Base-by-base conservation (phyloP, 2,329 filamentous ascomycete genomes). In the Fusarium napiforme region DNA sequence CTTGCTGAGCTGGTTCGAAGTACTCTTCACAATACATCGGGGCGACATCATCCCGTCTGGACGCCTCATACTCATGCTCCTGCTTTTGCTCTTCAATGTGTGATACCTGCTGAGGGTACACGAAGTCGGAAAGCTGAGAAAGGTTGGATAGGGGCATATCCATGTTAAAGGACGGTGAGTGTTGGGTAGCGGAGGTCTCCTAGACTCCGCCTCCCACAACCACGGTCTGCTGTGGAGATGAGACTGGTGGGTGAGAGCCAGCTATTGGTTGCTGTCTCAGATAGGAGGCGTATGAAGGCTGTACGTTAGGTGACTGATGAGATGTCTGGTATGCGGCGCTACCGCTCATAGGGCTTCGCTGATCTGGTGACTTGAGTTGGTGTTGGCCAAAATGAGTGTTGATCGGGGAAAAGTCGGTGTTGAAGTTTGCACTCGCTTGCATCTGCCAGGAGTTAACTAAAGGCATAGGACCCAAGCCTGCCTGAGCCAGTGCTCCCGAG, bases 161-260 rank as follows among this genome's bases (percentile, higher is more conserved):
- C 39, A 26, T 12, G 12, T 14, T 30, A 4, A 49, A 23, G 1
- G 62, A n/a, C 18, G 32, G 5, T 9, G 61, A 45, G 19, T 45
- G 40, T 9, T 73, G 66, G n/a, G 71, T n/a, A 23, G 39, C 71
- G 32, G 61, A 36, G 11, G 45, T 23, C 34, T 71, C 36, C 71
- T 71, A 74, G n/a, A 42, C 62, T 36, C 62, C 62, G 55, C 43
- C 43, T 55, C 62, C 71, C 37, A 18, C 47, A 12, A 28, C 34
- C 11, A 58, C 40, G 4, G 46, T 21, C 23, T 63, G 40, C 12
- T 64, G 53, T 4, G 34, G 40, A 21, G 40, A 45, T 30, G 50
- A 39, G 10, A 53, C 28, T 4, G 57, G 56, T 4, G 57, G 3
- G 7, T 56, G 40, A 9, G 46, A 32, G 39, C 18, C 11, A 11